Evolutionary conservation across 2,329 filamentous ascomycete species (phyloP), one percentile per base, ranked within the genome.

Genomic region (Fusarium pilosicola): DNA sequence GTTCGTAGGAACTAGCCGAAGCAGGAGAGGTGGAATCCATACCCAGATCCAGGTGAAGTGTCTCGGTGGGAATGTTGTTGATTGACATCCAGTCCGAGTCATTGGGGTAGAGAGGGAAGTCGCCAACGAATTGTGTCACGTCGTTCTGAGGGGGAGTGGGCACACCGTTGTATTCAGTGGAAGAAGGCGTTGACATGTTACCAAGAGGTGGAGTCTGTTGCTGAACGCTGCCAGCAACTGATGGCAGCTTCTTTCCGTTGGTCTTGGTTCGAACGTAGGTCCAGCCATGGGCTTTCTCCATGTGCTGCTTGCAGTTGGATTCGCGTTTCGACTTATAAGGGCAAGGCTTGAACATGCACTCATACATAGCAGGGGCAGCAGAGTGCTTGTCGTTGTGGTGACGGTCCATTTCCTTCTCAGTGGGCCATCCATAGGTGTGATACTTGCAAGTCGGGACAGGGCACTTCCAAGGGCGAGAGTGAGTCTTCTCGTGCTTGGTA

Each of bases 361-460:
- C 91, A 83, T 91, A 97, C 85, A 97, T 91, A 48, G 91, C 87
- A 9, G 96, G 95, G 39, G 91, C 88, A 60, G 89, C 85, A 24
- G 94, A 95, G 85, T 99, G 96, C 85, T 97, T 97, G 86, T 99
- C 96, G 82, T 98, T 98, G 83, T 94, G 89, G 83, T 99, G 96
- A 60, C 96, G 93, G 78, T 97, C 95, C 84, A 95, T 93, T 85
- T 98, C 96, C 85, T 99, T 98, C 84, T 98, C 95, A 0, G 96
- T 98, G 9, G 96, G 96, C 93, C 96, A 98, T 56, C 96, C 96
- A 77, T 93, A 91, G 39, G 92, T 89, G 81, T 93, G 91, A 83
- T 97, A 98, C 81, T 97, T 97, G 93, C 96, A 98, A 51, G 89
- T 91, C 45, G 88, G 80, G 28, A 94, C 86, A 12, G 91, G 89